Percentiles rank a stretch among this genome's conserved stretches.
Conservation (phyloP, 495 filamentous ascomycete species). For the Hypoxylon fuscum region DNA sequence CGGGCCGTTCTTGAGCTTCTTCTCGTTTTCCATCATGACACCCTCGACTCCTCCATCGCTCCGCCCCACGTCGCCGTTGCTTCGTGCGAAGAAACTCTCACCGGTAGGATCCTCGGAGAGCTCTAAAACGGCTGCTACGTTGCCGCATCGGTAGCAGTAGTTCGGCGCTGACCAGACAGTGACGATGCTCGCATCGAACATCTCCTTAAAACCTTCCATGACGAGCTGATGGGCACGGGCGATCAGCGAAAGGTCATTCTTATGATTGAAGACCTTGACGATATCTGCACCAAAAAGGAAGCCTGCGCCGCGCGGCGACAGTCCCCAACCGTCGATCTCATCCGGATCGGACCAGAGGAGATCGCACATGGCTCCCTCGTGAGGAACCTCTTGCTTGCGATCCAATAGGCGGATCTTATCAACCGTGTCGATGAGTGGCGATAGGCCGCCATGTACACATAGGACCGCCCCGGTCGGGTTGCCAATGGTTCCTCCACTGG, state of each 20-base stretch:
- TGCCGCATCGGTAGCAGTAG: conserved; percentile 98
- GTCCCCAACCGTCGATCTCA: conserved; percentile 97
- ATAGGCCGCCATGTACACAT: conserved; percentile 94
- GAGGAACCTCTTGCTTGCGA: conserved; percentile 97
- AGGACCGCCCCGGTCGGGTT: conserved; percentile 83
- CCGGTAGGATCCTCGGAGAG: conserved; percentile 84
- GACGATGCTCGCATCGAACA: conserved; percentile 94
- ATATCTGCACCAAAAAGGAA: conserved; percentile 98
- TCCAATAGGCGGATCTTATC: conserved; percentile 97
- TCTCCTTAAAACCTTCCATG: conserved; percentile 99
- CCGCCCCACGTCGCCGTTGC: conserved; percentile 79
- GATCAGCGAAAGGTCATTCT: conserved; percentile 89
- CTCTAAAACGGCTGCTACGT: conserved; percentile 95
- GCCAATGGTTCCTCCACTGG: conserved; percentile 68
- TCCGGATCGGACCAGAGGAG: conserved; percentile 97
- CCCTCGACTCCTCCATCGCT: conserved; percentile 50
- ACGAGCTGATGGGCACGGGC: conserved; percentile 96
- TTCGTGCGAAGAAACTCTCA: conserved; percentile 77
- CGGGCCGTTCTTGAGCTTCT: conserved; percentile 67
- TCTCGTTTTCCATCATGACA: conserved; percentile 55
- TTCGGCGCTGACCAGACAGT: conserved; percentile 98
- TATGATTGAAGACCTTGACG: conserved; percentile 93
- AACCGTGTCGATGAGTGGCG: conserved; percentile 88
- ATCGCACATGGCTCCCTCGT: conserved; percentile 99
- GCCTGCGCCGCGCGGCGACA: conserved; percentile 92